Evolutionary conservation across 108 stramenopile genomes (phyloP), one percentile per base, ranked within the genome.

Genomic region (Craspedostauros australis): DNA sequence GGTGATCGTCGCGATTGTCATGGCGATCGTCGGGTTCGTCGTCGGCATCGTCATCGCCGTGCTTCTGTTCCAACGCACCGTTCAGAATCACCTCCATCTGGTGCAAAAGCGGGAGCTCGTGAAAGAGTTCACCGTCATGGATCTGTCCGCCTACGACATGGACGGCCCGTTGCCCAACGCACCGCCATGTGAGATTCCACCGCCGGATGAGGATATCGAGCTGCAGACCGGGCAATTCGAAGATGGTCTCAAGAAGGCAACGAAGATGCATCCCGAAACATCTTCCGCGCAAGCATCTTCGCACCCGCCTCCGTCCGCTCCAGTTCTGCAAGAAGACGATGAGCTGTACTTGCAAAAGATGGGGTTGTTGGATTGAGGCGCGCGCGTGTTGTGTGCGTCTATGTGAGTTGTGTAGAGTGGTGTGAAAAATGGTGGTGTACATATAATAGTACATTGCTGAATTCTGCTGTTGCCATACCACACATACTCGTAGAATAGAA

Each of bases 21-120:
- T 61, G 48, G 60, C 60, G 9, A 29, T 61, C 2, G 33, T 61
- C 43, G 60, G 60, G 2, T 61, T 61, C 21, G 29, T 61, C 16
- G 49, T 61, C 0, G 60, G 60, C 7, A 48, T 61, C 0, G 25
- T 61, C 12, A 39, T 61, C 4, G 21, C 31, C 4, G 49, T 61
- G 14, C 16, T 61, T 14, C 28, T 44, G 25, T 36, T 39, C 25
- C 60, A 61, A 20, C 12, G 60, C 26, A 50, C 45, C 9, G 48
- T 61, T 14, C 46, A 34, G 2, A 48, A 50, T 1, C 60, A 61
- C 29, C 39, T 61, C 41, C 31, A 61, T 27, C 25, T 61, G 11
- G 31, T 61, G 5, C 60, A 61, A 21, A 61, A 61, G 21, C 48
- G 49, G 14, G 49, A 61, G 29, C 60, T 61, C 11, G 49, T 48